Evolutionary conservation across 257 asterid genomes (phyloP).

Genomic region (Schizonepeta tenuifolia): DNA sequence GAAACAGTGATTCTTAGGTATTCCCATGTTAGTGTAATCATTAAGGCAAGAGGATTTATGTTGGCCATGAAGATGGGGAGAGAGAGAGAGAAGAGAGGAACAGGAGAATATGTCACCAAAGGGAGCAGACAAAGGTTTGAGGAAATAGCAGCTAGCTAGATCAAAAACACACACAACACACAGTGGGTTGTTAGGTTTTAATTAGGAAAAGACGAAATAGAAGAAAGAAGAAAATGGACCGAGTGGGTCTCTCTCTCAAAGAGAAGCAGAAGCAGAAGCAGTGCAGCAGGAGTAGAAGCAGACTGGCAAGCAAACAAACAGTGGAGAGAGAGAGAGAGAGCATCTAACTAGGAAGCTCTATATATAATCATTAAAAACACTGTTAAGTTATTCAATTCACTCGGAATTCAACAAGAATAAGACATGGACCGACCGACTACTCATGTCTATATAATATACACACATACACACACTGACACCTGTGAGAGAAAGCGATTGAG

Average conservation of each 20-base stretch:
- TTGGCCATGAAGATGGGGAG: no score
- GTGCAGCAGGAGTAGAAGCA: no score
- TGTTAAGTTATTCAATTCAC: neutral
- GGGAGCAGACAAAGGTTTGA: neutral
- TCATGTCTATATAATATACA: neutral
- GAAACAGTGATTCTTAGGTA: constrained; percentile 41
- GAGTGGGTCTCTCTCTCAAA: neutral
- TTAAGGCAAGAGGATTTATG: no score
- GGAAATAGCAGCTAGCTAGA: no score
- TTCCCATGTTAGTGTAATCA: neutral
- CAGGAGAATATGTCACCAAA: neutral
- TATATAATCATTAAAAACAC: constrained; percentile 30
- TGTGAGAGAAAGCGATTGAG: no score
- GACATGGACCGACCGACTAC: neutral
- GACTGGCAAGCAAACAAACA: constrained; percentile 19
- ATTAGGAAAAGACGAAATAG: constrained; percentile 26
- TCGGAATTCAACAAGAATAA: neutral
- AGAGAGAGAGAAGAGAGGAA: no score
- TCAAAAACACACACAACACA: no score
- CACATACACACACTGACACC: no score
- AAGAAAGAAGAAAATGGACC: no score
- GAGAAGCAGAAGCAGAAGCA: no score
- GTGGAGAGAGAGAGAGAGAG: neutral
- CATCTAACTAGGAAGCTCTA: constrained; percentile 3
- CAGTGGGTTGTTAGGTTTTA: constrained; percentile 3